These are phyloP conservation scores for Lathyrus tuberosus DNA, from an alignment of 306 rosid genomes.

Conservation along the genomic window DNA sequence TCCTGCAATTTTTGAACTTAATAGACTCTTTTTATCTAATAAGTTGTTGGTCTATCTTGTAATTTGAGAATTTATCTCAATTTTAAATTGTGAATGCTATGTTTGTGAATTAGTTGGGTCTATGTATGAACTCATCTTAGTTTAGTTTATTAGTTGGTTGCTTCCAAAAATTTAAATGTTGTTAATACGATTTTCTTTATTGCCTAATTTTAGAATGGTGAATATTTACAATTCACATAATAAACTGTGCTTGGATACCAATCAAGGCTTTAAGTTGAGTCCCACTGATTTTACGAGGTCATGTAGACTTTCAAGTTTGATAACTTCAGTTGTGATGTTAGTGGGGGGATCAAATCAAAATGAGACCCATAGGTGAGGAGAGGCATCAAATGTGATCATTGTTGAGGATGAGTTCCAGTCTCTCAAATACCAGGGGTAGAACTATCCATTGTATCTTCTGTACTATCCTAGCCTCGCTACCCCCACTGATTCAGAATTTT, in stretches of 20 bases:
- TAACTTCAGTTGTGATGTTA: not conserved
- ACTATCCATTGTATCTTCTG: not conserved
- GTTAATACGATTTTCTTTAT: not conserved
- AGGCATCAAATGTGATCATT: not conserved
- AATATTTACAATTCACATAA: not conserved
- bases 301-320: not conserved
- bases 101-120: not conserved
- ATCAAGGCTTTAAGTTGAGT: not conserved
- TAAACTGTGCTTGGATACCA: not conserved
- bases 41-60: no score
- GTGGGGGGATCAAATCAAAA: not conserved
- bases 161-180: not conserved
- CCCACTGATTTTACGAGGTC: not conserved
- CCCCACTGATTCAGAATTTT: not conserved
- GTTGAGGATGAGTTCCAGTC: not conserved
- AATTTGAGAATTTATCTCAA: not conserved
- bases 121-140: not conserved
- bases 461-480: not conserved
- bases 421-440: not conserved
- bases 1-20: no score
- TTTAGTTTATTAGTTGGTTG: not conserved
- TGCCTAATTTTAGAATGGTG: not conserved
- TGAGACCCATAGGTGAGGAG: not conserved
- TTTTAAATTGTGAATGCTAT: not conserved
- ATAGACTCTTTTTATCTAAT: no score